These are phyloP conservation scores for Kodamaea sp. DNA, from an alignment of 1,139 yeast genomes.

Conservation along the genomic window DNA sequence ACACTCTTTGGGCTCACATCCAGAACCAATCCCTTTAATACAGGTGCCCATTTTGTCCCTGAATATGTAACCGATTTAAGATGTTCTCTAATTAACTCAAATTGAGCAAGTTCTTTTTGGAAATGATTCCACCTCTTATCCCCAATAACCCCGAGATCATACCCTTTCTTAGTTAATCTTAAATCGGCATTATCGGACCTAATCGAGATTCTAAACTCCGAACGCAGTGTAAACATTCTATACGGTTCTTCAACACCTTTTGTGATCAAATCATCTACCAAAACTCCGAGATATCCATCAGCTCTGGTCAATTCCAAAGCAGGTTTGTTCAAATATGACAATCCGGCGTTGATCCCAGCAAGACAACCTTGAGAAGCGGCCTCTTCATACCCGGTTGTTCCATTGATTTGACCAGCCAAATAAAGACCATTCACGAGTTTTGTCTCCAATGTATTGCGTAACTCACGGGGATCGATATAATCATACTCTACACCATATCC, in stretches of 20 bases:
- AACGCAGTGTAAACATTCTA: constrained; percentile 95
- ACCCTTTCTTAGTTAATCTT: constrained; percentile 72
- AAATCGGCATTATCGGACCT: constrained; percentile 93
- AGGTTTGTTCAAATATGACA: constrained; percentile 36
- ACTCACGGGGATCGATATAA: constrained; percentile 89
- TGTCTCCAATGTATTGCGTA: constrained; percentile 75
- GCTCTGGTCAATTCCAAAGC: constrained; percentile 63
- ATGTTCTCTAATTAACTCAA: constrained; percentile 41
- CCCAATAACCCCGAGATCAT: constrained; percentile 62
- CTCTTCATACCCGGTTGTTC: constrained; percentile 98
- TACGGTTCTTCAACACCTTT: constrained; percentile 98
- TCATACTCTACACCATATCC: constrained; percentile 99
- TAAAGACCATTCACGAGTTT: constrained; percentile 73
- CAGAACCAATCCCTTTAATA: constrained; percentile 44
- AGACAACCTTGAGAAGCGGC: constrained; percentile 96
- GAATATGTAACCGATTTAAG: constrained; percentile 47
- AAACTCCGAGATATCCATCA: constrained; percentile 88
- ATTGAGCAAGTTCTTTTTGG: constrained; percentile 42
- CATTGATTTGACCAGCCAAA: constrained; percentile 96
- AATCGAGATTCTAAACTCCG: constrained; percentile 86
- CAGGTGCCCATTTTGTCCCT: constrained; percentile 63
- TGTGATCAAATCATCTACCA: constrained; percentile 90
- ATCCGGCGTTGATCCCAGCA: constrained; percentile 94
- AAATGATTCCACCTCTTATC: constrained; percentile 55
- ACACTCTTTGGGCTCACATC: constrained; percentile 30